Base-by-base conservation (phyloP, 768 basidiomycete genomes). In the Tubosaeta brunneosetosa region DNA sequence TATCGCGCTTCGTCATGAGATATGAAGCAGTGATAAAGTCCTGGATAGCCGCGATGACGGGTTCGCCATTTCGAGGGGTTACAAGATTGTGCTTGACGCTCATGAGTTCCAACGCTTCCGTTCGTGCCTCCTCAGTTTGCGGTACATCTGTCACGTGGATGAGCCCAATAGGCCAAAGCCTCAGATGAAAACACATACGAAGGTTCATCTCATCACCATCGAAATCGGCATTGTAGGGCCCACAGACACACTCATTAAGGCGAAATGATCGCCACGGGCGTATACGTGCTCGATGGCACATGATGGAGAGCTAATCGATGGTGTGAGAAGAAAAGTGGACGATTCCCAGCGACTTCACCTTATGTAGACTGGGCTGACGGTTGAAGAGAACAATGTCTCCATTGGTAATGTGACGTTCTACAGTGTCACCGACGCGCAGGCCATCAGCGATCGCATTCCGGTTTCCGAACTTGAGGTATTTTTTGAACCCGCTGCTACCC, bases 191-290 rank as follows among this genome's bases (percentile, higher is more conserved):
- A 43, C 47, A 66, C 91, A 62, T 63, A 94, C 95, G 97, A 62
- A 99, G 75, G 72, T 99, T 99, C 97, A 99, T 99, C 69, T 99
- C 97, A 67, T 99, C 97, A 55, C 97, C 97, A 67, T 99, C 97
- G 59, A 99, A 99, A 76, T 99, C 97, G 45, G 97, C 97, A 65
- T 97, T 97, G 73, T 97, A 98, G 8, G 97, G 97, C 44, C 91
- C 94, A 71, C 97, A 99, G 9, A 97, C 97, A 82, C 97, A 99
- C 68, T 99, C 97, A 65, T 99, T 99, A 51, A 99, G 73, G 31
- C 97, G 81, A 75, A 99, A 97, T 1, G 97, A 90, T 58, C 95
- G 77, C 97, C 97, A 99, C 22, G 97, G 97, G 29, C 97, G 79
- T 50, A 99, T 81, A 78, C 95, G 95, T 53, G 90, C 94, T 54